phyloP scores from a whole-genome alignment of 495 filamentous ascomycete species.

The Penicillium odoratum region DNA sequence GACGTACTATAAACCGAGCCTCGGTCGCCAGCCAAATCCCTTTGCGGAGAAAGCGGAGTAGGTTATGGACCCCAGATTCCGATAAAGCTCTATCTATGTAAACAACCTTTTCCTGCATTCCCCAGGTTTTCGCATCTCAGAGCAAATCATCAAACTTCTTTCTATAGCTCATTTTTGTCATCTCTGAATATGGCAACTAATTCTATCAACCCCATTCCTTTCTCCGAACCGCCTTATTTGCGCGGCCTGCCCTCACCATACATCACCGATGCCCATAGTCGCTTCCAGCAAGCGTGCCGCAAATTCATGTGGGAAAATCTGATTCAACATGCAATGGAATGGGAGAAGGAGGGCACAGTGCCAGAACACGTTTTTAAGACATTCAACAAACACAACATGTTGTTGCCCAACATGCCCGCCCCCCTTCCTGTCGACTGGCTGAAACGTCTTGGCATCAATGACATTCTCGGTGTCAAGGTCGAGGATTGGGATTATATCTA shows the following conservation, averaged over 20 bases:
- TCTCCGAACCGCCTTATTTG: slow-evolving; percentile 73
- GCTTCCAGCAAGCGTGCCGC: slow-evolving; percentile 68
- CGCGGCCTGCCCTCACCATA: slow-evolving; percentile 69
- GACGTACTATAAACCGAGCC: slow-evolving; percentile 20
- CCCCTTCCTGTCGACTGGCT: slow-evolving; percentile 69
- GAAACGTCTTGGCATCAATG: slow-evolving; percentile 61
- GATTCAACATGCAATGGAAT: slow-evolving; percentile 60
- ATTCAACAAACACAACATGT: slow-evolving; percentile 63
- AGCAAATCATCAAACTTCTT: neutral
- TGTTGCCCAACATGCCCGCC: slow-evolving; percentile 63
- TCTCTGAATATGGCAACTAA: slow-evolving; percentile 32
- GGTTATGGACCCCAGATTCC: no score
- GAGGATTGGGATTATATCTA: slow-evolving; percentile 77
- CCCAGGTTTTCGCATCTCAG: neutral
- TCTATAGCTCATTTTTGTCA: neutral
- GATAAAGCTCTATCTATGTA: slow-evolving; percentile 3
- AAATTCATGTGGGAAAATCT: slow-evolving; percentile 62
- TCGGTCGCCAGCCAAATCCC: slow-evolving; percentile 15
- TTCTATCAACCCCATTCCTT: slow-evolving; percentile 55
- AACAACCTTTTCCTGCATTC: neutral
- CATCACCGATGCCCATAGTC: slow-evolving; percentile 58
- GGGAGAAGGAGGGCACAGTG: slow-evolving; percentile 61
- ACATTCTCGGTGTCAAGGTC: slow-evolving; percentile 67
- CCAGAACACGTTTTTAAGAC: slow-evolving; percentile 60
- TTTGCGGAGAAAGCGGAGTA: slow-evolving; percentile 21